These are phyloP conservation scores for Amanita polypyramis DNA, from an alignment of 768 basidiomycete genomes.

Conservation along the genomic window DNA sequence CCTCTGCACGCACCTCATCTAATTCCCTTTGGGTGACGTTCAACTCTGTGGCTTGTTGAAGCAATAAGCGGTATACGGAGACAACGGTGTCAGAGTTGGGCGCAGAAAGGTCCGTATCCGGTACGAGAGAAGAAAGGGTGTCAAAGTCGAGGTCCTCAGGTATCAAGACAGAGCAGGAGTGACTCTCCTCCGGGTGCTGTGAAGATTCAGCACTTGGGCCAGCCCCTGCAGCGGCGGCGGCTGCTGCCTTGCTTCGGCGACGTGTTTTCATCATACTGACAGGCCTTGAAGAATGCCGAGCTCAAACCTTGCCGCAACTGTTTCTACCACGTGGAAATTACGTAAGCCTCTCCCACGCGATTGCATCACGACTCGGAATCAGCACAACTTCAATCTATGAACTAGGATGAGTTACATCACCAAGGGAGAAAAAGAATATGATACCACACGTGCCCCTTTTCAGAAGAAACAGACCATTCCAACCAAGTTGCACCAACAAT, in stretches of 20 bases:
- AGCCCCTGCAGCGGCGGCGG: conserved; percentile 24
- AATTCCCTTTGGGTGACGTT: conserved; percentile 51
- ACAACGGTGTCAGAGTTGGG: conserved; percentile 52
- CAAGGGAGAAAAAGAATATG: conserved; percentile 97
- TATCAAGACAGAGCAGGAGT: conserved; percentile 32
- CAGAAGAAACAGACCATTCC: too few species aligned
- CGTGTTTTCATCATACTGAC: conserved; percentile 40
- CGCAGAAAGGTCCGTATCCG: conserved; percentile 44
- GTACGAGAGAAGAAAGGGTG: conserved; percentile 46
- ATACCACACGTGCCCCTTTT: conserved; percentile 79
- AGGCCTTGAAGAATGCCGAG: conserved; percentile 12
- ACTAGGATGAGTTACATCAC: conserved; percentile 93
- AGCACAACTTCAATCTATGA: conserved; percentile 34
- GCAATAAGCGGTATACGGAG: conserved; percentile 49
- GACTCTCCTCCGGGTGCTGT: conserved; percentile 23
- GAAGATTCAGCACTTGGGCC: conserved; percentile 13
- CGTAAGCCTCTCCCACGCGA: conserved; percentile 16
- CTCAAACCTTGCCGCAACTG: conserved; percentile 10
- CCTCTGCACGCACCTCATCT: conserved; percentile 60
- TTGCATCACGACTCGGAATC: conserved; percentile 19
- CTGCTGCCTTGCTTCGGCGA: conserved; percentile 47
- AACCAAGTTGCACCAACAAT: too few species aligned
- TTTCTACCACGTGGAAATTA: conserved; percentile 20
- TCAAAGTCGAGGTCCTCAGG: conserved; percentile 64
- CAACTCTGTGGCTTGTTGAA: conserved; percentile 44